Base-by-base conservation (phyloP, 148 eudicot species). In the Agrostemma githago region DNA sequence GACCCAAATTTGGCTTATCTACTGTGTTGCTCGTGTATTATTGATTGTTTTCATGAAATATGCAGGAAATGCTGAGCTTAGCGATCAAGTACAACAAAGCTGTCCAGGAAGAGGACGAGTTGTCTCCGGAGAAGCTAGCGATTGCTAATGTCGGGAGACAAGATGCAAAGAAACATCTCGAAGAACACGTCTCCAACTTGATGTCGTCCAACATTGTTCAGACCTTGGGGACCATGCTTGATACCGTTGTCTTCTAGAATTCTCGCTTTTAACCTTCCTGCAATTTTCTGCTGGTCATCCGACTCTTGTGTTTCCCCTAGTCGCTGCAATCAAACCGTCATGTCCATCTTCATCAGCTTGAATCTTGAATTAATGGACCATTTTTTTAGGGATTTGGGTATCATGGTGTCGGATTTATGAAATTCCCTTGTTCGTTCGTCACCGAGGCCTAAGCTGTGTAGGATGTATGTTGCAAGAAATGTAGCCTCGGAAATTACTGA, bases 151-250 rank as follows among this genome's bases (percentile, higher is more conserved):
- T 94, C 17, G 98, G 98, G 66, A 91, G 92, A 81, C 98, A 91
- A 76, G 98, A 94, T 66, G 98, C 98, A 0, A 94, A 94, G 86
- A 94, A 94, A 72, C 98, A 94, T 83, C 96, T 94, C 1, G 97
- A 94, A 80, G 98, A 94, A 70, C 97, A 94, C 57, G 93, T 94
- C 67, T 91, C 97, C 20, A 89, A 94, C 79, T 81, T 94, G 84
- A 94, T 91, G 98, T 94, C 96, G 44, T 86, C 96, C 74, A 94
- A 94, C 84, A 94, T 94, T 19, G 84, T 94, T 67, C 97, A 91
- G 72, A 91, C 97, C 8, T 78, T 94, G 71, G 96, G 97, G 53
- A 94, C 98, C 74, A 91, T 94, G 97, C 83, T 94, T 3, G 96
- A 94, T 81, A 94, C 97, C n/a, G 96, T 91, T 67, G 97, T 91